Percentiles rank a stretch among this genome's conserved stretches.
phyloP scores from a whole-genome alignment of 352 stramenopile genomes.

The Aphanomyces astaci region DNA sequence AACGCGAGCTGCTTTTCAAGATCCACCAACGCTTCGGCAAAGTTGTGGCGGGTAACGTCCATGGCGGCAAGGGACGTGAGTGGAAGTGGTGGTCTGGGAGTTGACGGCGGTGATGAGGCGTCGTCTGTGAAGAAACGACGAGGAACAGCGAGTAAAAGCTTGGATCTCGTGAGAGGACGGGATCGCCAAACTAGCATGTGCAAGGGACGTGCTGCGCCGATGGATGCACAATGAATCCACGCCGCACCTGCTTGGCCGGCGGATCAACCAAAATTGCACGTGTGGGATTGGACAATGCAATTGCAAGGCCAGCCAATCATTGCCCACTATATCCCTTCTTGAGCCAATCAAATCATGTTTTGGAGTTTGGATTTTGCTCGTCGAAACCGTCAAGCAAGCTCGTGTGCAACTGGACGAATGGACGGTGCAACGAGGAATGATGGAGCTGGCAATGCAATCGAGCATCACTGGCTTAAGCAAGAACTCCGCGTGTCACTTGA shows the following conservation, averaged over 20 bases:
- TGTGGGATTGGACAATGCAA: neutral
- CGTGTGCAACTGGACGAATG: too few relatives aligned
- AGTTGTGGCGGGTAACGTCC: conserved; percentile 81
- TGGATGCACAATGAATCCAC: neutral
- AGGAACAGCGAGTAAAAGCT: neutral
- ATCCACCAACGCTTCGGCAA: conserved; percentile 45
- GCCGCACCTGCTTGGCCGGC: neutral
- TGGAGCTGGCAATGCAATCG: too few relatives aligned
- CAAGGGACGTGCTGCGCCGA: neutral
- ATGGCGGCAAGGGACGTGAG: conserved; percentile 32
- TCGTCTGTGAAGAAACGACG: neutral
- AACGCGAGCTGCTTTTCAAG: conserved; percentile 51
- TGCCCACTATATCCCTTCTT: too few relatives aligned
- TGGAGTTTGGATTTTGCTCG: neutral
- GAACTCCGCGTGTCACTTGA: too few relatives aligned
- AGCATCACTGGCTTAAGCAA: too few relatives aligned
- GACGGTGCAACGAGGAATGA: too few relatives aligned
- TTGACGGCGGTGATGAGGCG: neutral
- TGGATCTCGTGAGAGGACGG: neutral
- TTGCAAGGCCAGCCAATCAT: neutral
- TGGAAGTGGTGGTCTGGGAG: neutral
- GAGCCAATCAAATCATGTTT: neutral
- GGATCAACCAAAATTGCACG: neutral
- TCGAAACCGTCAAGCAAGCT: neutral
- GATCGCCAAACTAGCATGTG: conserved; percentile 7